Evolutionary conservation across 805 yeast species (phyloP).

Genomic region (Sugiyamaella smithiae): DNA sequence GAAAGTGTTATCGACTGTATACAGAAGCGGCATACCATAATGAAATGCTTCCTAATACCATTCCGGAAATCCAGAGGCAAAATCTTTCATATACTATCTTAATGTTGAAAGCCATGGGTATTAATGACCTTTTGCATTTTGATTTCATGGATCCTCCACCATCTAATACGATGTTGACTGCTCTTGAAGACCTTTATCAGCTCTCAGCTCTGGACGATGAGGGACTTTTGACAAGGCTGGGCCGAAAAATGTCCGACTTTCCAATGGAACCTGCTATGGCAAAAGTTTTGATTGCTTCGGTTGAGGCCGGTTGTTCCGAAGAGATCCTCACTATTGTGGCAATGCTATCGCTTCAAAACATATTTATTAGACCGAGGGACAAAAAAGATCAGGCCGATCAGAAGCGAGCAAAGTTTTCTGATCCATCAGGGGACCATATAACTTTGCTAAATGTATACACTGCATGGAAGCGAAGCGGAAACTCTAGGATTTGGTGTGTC

Average conservation of each 20-base stretch:
- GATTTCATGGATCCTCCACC: constrained; percentile 93
- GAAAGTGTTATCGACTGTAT: constrained; percentile 85
- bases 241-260: constrained; percentile 83
- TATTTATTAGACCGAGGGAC: constrained; percentile 70
- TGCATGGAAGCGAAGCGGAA: constrained; percentile 70
- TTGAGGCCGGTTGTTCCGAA: constrained; percentile 55
- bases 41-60: constrained; percentile 75
- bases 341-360: constrained; percentile 75
- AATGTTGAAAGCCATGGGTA: constrained; percentile 76
- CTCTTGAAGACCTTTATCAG: constrained; percentile 79
- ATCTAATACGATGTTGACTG: constrained; percentile 63
- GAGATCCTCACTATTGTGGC: constrained; percentile 74
- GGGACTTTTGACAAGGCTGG: constrained; percentile 75
- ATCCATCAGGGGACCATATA: constrained; percentile 72
- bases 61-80: constrained; percentile 89
- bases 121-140: constrained; percentile 74
- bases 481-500: constrained; percentile 75
- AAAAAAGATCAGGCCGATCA: constrained; percentile 60
- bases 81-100: constrained; percentile 76
- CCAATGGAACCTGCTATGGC: constrained; percentile 92
- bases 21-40: constrained; percentile 78
- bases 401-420: constrained; percentile 53
- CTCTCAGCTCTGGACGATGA: constrained; percentile 80
- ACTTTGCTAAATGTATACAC: constrained; percentile 69
- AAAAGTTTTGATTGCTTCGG: constrained; percentile 65